Percentiles rank a stretch among this genome's conserved stretches.
Conservation (phyloP, 805 yeast species). For the Candida andamanensis region DNA sequence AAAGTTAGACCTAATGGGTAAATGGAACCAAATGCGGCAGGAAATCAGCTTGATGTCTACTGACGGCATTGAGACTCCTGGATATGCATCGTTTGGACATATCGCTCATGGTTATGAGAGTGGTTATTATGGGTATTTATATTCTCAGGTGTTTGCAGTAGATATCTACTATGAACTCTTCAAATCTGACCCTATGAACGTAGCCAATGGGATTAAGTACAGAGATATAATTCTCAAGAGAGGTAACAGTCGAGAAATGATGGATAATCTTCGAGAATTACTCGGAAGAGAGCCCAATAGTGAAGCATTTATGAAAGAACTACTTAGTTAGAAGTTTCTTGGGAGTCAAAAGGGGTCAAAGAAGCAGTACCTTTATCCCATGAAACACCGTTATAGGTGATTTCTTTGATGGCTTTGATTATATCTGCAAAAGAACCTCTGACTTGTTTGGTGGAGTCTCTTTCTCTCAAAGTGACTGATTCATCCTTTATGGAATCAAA, state of each 20-base stretch:
- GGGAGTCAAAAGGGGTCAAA: conserved; percentile 65
- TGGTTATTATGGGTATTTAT: conserved; percentile 82
- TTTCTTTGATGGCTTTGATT: conserved; percentile 62
- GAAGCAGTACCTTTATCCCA: conserved; percentile 85
- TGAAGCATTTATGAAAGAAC: conserved; percentile 65
- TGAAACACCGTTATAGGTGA: conserved; percentile 66
- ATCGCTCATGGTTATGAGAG: conserved; percentile 79
- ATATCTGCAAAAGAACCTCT: conserved; percentile 81
- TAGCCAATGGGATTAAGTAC: conserved; percentile 56
- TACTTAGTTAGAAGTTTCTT: conserved; percentile 22
- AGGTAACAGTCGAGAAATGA: conserved; percentile 72
- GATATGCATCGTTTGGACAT: conserved; percentile 76
- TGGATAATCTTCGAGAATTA: conserved; percentile 57
- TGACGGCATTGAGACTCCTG: conserved; percentile 46
- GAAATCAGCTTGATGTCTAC: conserved; percentile 55
- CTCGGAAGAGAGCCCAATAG: conserved; percentile 74
- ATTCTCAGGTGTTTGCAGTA: conserved; percentile 81
- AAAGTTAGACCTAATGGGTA: conserved; percentile 41
- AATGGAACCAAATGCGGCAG: conserved; percentile 66
- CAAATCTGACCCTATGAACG: conserved; percentile 61
- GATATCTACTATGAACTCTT: conserved; percentile 75
- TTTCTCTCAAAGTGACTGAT: conserved; percentile 91
- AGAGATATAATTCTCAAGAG: conserved; percentile 63
- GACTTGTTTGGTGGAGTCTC: conserved; percentile 94
- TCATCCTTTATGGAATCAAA: conserved; percentile 86